Percentiles rank a stretch among this genome's conserved stretches.
phyloP scores from a whole-genome alignment of 2,329 filamentous ascomycete genomes.

The Fusarium austroafricanum region DNA sequence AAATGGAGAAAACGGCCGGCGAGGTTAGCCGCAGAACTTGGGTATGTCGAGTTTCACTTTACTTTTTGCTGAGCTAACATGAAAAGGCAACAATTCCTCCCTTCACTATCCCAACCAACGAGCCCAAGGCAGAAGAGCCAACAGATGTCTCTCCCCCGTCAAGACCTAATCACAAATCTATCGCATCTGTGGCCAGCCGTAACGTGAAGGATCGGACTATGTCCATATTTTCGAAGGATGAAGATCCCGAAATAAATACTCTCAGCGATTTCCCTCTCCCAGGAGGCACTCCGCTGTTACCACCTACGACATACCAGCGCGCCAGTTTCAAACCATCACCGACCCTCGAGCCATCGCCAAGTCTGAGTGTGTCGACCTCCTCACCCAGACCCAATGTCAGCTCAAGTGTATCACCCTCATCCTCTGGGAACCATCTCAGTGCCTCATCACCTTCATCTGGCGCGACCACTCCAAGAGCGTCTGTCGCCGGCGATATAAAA shows the following conservation, averaged over 20 bases:
- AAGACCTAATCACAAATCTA: constrained; percentile 22
- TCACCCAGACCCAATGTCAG: constrained; percentile 23
- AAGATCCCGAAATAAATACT: constrained; percentile 40
- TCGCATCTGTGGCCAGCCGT: constrained; percentile 33
- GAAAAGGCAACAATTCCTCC: constrained; percentile 43
- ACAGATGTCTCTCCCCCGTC: constrained; percentile 16
- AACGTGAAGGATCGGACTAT: constrained; percentile 31
- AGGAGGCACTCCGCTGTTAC: constrained; percentile 42
- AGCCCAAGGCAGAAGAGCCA: constrained; percentile 17
- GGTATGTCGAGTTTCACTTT: constrained; percentile 60
- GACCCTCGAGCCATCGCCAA: constrained; percentile 12
- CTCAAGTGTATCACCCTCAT: constrained; percentile 26
- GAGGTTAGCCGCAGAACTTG: constrained; percentile 82
- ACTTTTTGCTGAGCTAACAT: constrained; percentile 17
- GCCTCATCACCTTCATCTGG: constrained; percentile 16
- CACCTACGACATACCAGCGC: constrained; percentile 39
- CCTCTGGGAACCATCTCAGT: constrained; percentile 19
- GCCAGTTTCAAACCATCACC: constrained; percentile 27
- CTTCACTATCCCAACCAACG: constrained; percentile 38
- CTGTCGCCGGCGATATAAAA: constrained; percentile 13
- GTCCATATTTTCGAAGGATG: constrained; percentile 11
- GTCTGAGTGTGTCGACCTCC: constrained; percentile 17
- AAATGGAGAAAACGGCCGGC: constrained; percentile 88
- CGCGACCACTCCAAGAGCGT: constrained; percentile 25
- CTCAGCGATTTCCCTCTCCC: constrained; percentile 46